Evolutionary conservation across 805 yeast genomes (phyloP).

Genomic region (Pichia thaimueangensis): DNA sequence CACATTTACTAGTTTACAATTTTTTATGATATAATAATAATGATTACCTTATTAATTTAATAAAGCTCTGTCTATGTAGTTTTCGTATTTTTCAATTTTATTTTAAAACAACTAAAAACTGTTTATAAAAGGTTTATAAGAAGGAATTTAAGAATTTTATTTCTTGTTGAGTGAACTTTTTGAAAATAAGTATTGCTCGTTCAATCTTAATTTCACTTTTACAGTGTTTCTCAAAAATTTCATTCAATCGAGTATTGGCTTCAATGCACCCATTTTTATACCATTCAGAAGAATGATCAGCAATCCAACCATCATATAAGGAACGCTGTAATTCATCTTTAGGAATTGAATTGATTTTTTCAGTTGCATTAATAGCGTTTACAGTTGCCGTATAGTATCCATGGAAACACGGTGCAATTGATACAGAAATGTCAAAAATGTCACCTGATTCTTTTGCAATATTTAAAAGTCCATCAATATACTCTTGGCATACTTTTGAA

Average conservation of each 20-base stretch:
- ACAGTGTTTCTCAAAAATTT: not conserved
- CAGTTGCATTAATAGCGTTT: not conserved
- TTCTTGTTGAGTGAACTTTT: conserved; percentile 7
- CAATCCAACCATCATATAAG: conserved; percentile 6
- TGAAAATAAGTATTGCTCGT: conserved; percentile 8
- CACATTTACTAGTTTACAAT: too few species aligned
- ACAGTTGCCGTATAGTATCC: conserved; percentile 8
- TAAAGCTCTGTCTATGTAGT: too few species aligned
- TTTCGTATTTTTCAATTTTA: too few species aligned
- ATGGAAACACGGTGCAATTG: conserved; percentile 12
- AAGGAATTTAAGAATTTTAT: conserved; percentile 11
- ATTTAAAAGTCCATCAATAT: conserved; percentile 53
- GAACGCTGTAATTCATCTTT: not conserved
- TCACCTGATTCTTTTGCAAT: conserved; percentile 33
- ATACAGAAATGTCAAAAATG: conserved; percentile 6
- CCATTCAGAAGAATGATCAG: not conserved
- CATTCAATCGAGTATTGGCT: conserved; percentile 4
- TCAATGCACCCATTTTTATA: conserved; percentile 1
- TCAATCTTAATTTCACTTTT: conserved; percentile 3
- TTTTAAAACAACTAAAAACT: too few species aligned
- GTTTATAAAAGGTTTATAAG: not conserved
- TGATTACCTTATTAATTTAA: too few species aligned
- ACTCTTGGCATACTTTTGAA: conserved; percentile 51
- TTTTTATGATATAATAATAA: too few species aligned
- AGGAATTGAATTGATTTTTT: not conserved